Conservation (phyloP, 2,329 filamentous ascomycete genomes). For the Paraconiothyrium brasiliense region DNA sequence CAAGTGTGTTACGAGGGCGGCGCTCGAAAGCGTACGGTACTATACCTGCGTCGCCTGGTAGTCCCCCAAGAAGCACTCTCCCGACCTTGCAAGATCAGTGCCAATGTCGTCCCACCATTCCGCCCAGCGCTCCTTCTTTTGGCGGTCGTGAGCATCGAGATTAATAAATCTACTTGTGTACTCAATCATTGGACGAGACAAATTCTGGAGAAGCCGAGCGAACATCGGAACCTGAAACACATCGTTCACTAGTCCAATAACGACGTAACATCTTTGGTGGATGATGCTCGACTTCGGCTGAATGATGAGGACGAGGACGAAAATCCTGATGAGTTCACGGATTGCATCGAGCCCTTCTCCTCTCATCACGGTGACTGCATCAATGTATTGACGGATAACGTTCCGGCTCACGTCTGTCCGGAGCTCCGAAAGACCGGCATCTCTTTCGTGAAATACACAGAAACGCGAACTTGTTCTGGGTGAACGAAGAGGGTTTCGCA, state of each 20-base stretch:
- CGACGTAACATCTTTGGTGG: not conserved
- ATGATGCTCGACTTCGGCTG: not conserved
- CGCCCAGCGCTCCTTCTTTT: not conserved
- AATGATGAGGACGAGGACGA: not conserved
- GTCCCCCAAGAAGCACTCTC: not conserved
- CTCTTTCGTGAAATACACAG: not conserved
- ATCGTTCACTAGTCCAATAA: not conserved
- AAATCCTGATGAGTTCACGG: too few relatives aligned
- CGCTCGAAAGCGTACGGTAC: too few relatives aligned
- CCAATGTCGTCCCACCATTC: not conserved
- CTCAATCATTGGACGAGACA: conserved; percentile 1
- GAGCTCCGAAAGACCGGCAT: not conserved
- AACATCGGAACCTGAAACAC: not conserved
- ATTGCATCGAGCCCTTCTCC: too few relatives aligned
- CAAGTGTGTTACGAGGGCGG: too few relatives aligned
- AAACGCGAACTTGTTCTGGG: not conserved
- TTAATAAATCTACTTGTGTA: not conserved
- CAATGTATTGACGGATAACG: not conserved
- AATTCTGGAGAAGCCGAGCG: not conserved
- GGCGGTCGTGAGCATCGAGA: not conserved
- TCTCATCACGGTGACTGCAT: not conserved
- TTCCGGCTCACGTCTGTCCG: not conserved
- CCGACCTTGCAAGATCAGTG: not conserved
- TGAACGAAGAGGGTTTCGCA: not conserved
- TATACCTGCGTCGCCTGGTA: not conserved